Conservation (phyloP, 805 yeast genomes). For the Candida succiphila region DNA sequence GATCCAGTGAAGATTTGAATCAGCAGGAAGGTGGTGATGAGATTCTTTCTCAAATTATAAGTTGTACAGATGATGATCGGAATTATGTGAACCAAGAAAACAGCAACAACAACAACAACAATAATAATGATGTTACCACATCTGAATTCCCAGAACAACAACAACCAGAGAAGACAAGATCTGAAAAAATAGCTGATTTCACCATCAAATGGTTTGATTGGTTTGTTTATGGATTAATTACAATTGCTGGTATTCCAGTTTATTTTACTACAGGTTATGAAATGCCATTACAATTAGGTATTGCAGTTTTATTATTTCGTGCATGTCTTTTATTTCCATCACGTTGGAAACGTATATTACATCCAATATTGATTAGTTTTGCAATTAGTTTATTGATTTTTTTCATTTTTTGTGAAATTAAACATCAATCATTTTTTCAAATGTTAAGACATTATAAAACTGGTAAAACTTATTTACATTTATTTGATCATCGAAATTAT, state of each 20-base stretch:
- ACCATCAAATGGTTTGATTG: constrained; percentile 41
- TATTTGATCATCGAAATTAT: constrained; percentile 34
- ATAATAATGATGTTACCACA: background rate
- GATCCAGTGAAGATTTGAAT: background rate
- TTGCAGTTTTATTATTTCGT: constrained; percentile 49
- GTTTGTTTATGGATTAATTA: constrained; percentile 34
- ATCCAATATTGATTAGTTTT: constrained; percentile 65
- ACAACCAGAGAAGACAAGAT: background rate
- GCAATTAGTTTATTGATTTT: constrained; percentile 53
- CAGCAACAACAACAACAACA: background rate
- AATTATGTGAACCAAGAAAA: constrained; percentile 2
- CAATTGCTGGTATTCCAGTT: constrained; percentile 48
- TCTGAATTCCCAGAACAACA: background rate
- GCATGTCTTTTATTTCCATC: constrained; percentile 35
- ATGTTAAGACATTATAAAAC: constrained; percentile 52
- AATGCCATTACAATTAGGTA: constrained; percentile 51
- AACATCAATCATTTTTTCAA: constrained; percentile 37
- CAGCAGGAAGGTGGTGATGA: constrained; percentile 8
- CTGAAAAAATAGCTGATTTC: constrained; percentile 1
- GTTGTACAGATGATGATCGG: constrained; percentile 10
- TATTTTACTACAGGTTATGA: constrained; percentile 49
- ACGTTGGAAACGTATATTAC: constrained; percentile 40
- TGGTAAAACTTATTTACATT: constrained; percentile 52
- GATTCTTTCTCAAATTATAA: constrained; percentile 12
- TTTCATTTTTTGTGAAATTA: constrained; percentile 49